A percentile compares a stretch with the other conserved stretches of the same genome.
phyloP scores from a whole-genome alignment of 2,329 filamentous ascomycete species.

The Pseudopyrenochaeta lycopersici region DNA sequence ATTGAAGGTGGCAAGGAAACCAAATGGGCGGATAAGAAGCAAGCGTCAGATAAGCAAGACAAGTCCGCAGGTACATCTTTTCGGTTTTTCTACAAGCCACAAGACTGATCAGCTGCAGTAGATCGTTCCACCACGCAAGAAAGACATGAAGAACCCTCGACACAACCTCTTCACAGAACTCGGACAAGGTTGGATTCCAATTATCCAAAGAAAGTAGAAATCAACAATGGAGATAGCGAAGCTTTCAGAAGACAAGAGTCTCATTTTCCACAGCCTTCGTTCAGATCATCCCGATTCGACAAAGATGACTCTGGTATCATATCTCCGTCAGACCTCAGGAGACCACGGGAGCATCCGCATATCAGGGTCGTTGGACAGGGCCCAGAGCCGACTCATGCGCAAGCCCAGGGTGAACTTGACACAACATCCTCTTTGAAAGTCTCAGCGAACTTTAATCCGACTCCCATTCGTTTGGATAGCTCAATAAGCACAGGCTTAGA shows the following conservation, averaged over 20 bases:
- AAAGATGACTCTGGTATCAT: conserved; percentile 28
- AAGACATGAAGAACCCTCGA: background rate
- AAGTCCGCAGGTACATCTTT: too few species aligned
- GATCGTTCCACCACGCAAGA: too few species aligned
- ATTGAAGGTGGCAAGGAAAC: conserved; percentile 22
- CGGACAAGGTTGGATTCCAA: background rate
- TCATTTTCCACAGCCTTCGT: conserved; percentile 23
- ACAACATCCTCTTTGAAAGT: background rate
- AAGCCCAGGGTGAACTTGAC: too few species aligned
- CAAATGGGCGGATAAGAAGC: background rate
- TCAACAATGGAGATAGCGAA: conserved; percentile 1
- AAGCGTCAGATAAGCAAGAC: background rate
- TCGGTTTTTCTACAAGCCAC: too few species aligned
- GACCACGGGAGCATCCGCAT: conserved; percentile 30
- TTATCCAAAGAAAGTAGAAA: conserved; percentile 26
- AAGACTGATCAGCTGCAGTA: too few species aligned
- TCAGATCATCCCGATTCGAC: conserved; percentile 24
- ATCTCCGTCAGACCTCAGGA: conserved; percentile 45
- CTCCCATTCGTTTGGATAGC: background rate
- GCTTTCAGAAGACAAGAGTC: conserved; percentile 3
- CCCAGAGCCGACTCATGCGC: background rate
- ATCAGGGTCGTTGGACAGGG: conserved; percentile 5
- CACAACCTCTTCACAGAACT: background rate
- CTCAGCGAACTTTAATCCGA: background rate
- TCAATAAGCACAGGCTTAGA: background rate